Evolutionary conservation across 768 basidiomycete species (phyloP).

Genomic region (Lentinula detonsa): DNA sequence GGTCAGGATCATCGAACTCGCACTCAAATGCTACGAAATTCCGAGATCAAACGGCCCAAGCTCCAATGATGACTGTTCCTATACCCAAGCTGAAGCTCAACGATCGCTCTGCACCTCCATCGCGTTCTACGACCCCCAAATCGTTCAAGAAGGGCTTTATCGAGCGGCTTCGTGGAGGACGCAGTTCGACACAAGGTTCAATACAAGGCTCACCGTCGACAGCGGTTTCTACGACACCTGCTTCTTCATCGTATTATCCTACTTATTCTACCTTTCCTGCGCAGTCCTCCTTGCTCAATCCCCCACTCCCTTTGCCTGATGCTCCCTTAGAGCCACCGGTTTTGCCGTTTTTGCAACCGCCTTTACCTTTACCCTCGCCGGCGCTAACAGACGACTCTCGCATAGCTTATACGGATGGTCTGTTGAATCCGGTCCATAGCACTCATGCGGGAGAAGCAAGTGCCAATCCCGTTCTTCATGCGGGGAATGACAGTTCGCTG

Average conservation of each 20-base stretch:
- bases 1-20: constrained; percentile 1
- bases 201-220: neutral
- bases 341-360: neutral
- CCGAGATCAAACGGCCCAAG: neutral
- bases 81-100: neutral
- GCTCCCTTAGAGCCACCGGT: neutral
- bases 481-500: neutral
- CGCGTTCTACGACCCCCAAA: neutral
- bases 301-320: neutral
- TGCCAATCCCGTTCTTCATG: neutral
- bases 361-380: neutral
- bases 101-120: neutral
- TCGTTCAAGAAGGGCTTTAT: neutral
- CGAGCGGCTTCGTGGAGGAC: neutral
- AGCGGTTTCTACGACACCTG: neutral
- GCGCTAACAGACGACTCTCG: neutral
- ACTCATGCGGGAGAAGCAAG: neutral
- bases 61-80: neutral
- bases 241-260: constrained; percentile 3
- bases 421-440: neutral
- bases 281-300: neutral
- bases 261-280: neutral
- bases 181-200: neutral
- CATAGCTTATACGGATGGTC: neutral
- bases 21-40: neutral